phyloP scores from a whole-genome alignment of 495 filamentous ascomycete genomes.

The Thermothielavioides terrestris region DNA sequence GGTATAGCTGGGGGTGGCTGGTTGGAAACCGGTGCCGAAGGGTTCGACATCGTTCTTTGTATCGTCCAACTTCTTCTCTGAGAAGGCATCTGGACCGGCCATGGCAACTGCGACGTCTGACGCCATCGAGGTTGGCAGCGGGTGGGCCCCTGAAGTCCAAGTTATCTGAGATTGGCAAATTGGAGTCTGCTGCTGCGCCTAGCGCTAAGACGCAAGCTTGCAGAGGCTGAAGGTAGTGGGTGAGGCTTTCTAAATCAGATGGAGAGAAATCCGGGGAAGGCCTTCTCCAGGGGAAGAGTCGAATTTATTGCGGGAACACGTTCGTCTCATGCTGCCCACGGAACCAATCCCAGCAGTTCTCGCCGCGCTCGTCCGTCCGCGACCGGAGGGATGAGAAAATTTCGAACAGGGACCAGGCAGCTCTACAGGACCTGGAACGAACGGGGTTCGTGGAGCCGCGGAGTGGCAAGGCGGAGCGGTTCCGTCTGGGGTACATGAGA shows the following conservation, averaged over 20 bases:
- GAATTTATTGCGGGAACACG: not conserved
- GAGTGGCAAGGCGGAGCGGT: slow-evolving; percentile 1
- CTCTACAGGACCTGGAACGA: not conserved
- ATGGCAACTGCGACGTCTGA: slow-evolving; percentile 1
- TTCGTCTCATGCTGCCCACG: not conserved
- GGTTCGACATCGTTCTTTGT: not conserved
- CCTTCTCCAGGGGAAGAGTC: not conserved
- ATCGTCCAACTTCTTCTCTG: slow-evolving; percentile 1
- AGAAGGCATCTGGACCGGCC: not conserved
- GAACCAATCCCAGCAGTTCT: not conserved
- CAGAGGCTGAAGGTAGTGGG: not conserved
- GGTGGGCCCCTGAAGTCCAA: not conserved
- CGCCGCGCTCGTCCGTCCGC: not conserved
- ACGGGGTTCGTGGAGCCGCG: not conserved
- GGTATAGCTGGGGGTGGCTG: not conserved
- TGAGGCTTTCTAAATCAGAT: not conserved
- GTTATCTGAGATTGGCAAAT: not conserved
- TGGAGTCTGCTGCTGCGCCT: not conserved
- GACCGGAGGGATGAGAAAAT: slow-evolving; percentile 1
- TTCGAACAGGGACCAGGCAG: not conserved
- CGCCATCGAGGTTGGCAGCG: not conserved
- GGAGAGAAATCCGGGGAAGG: slow-evolving; percentile 3
- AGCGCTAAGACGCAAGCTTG: slow-evolving; percentile 3
- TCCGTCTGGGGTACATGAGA: slow-evolving; percentile 6
- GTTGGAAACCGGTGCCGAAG: not conserved